phyloP scores from a whole-genome alignment of 345 rosid genomes.

The Salix viminalis region DNA sequence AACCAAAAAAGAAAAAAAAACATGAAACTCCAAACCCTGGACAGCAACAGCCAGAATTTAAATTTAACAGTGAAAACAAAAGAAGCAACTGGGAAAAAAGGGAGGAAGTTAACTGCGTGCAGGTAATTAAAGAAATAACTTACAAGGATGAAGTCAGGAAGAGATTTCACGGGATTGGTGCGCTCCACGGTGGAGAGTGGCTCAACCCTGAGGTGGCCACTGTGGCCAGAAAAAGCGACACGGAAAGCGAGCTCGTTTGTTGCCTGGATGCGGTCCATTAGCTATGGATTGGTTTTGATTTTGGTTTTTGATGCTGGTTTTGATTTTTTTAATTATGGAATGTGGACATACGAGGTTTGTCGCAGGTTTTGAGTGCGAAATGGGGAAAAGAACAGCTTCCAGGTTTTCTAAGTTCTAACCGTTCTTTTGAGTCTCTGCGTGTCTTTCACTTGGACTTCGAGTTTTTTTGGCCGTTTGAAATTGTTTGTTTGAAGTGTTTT shows the following conservation, averaged over 20 bases:
- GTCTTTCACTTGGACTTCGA: too few species aligned
- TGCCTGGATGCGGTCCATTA: conserved; percentile 65
- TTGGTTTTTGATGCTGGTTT: neutral
- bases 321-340: neutral
- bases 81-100: neutral
- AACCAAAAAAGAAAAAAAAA: neutral
- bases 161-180: conserved; percentile 53
- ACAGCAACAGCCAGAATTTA: neutral
- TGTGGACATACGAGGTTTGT: conserved; percentile 3
- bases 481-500: too few species aligned
- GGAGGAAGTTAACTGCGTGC: neutral
- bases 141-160: conserved; percentile 79
- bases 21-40: neutral
- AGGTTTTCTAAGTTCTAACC: too few species aligned
- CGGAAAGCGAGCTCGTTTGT: conserved; percentile 70
- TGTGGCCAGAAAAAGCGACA: conserved; percentile 83
- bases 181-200: conserved; percentile 73
- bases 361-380: conserved; percentile 22
- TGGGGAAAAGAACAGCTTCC: too few species aligned
- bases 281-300: neutral
- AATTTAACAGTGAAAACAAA: neutral
- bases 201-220: conserved; percentile 88
- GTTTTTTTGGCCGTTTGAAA: too few species aligned
- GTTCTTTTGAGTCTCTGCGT: too few species aligned
- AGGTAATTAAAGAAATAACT: conserved; percentile 14